Base-by-base conservation (phyloP, 192 early-diverging fungal genomes). In the Funneliformis geosporum region DNA sequence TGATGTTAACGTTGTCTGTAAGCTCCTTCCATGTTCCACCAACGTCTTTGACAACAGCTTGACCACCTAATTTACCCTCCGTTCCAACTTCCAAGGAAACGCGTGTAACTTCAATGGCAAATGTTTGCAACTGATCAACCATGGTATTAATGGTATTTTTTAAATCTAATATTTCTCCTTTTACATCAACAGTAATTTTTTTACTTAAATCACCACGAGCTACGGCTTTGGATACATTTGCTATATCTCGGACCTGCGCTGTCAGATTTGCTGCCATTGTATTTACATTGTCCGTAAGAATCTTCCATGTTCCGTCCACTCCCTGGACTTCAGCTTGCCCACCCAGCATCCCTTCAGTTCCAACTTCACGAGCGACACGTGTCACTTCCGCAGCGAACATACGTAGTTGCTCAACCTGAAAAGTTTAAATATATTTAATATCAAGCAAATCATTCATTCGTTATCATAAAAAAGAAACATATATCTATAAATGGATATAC, bases 1-100 rank as follows among this genome's bases (percentile, higher is more conserved):
- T 94, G 18, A 83, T 89, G 82, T 94, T 94, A 72, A 94, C 92
- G 79, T 91, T 92, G 73, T 91, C 90, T 0, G 93, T 94, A 0
- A 94, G 80, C 25, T 92, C 87, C 61, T 90, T 91, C 93, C 93
- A 94, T 0, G 90, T 92, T 25, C 92, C 92, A 44, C 82, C 89
- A 1, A 92, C 92, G 21, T 76, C 85, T 28, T 73, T 82, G 0
- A 94, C 92, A 7, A 85, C 84, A 28, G 93, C 93, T 79, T 92
- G 91, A 8, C 91, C 93, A 11, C 91, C 91, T 5, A 94, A 78
- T n/a, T 85, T 85, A 6, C 93, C 93, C 16, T 92, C 91, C 0
- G 93, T 92, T 0, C 93, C 93, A 27, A 94, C 93, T 78, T 92
- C 90, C 18, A 83, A 85, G 4, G 91, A 85, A 1, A 94, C 91